Conservation (phyloP, 2,329 filamentous ascomycete genomes). For the Claviceps quebecensis region DNA sequence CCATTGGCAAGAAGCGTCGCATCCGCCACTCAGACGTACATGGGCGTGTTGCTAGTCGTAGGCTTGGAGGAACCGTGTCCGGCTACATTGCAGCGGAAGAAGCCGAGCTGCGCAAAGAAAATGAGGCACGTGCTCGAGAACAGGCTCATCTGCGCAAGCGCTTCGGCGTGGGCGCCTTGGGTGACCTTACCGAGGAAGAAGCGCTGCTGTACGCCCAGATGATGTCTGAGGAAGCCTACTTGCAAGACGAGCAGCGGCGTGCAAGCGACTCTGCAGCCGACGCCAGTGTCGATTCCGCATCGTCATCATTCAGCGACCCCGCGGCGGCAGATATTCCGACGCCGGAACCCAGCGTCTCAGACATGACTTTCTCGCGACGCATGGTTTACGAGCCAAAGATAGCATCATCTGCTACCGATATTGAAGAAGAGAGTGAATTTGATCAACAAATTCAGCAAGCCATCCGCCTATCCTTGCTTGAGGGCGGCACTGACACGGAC, state of each 20-base stretch:
- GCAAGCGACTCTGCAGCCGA: slow-evolving; percentile 38
- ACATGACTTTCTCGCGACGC: slow-evolving; percentile 19
- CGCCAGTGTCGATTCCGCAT: slow-evolving; percentile 27
- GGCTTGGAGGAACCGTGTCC: slow-evolving; percentile 53
- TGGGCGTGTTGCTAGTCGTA: slow-evolving; percentile 34
- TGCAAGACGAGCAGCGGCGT: slow-evolving; percentile 41
- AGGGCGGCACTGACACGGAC: slow-evolving; percentile 36
- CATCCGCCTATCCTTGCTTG: slow-evolving; percentile 46
- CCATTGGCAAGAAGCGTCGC: slow-evolving; percentile 65
- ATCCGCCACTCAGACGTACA: slow-evolving; percentile 52
- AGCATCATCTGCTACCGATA: background rate
- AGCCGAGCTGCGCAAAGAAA: slow-evolving; percentile 63
- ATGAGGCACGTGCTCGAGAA: slow-evolving; percentile 51
- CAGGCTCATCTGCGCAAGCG: slow-evolving; percentile 57
- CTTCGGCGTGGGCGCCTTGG: slow-evolving; percentile 66
- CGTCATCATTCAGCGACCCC: slow-evolving; percentile 27
- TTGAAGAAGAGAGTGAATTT: slow-evolving; percentile 30
- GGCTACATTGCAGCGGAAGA: slow-evolving; percentile 81
- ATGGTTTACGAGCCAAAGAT: slow-evolving; percentile 4
- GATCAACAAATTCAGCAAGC: slow-evolving; percentile 50
- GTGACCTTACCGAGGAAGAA: slow-evolving; percentile 51
- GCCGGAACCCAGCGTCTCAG: slow-evolving; percentile 39
- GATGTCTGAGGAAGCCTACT: slow-evolving; percentile 47
- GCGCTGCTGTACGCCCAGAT: slow-evolving; percentile 51
- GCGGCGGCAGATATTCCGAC: slow-evolving; percentile 34